Conservation (phyloP, 306 rosid species). For the Delonix regia region DNA sequence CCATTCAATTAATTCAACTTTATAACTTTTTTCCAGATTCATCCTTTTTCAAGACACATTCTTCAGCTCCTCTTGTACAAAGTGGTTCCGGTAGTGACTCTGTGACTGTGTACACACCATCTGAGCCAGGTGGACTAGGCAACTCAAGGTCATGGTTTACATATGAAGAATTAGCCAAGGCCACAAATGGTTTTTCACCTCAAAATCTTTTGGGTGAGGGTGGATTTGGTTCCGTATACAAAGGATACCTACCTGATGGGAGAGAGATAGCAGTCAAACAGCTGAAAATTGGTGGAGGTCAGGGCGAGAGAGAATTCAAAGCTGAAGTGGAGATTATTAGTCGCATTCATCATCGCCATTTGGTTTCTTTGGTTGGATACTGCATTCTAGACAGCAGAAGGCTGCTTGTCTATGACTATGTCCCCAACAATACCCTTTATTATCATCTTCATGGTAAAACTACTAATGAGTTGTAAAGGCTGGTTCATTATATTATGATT, state of each 20-base stretch:
- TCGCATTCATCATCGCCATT: slow-evolving; percentile 93
- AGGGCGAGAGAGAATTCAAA: slow-evolving; percentile 89
- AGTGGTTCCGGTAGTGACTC: slow-evolving; percentile 59
- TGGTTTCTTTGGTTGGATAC: slow-evolving; percentile 90
- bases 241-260: slow-evolving; percentile 84
- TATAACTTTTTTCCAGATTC: slow-evolving; percentile 64
- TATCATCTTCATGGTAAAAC: slow-evolving; percentile 88
- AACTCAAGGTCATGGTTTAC: slow-evolving; percentile 88
- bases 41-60: slow-evolving; percentile 64
- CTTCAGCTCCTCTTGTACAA: slow-evolving; percentile 69
- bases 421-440: slow-evolving; percentile 75
- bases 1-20: slow-evolving; percentile 29
- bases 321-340: slow-evolving; percentile 93
- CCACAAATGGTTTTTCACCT: slow-evolving; percentile 75
- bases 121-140: slow-evolving; percentile 66
- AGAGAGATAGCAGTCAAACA: slow-evolving; percentile 88
- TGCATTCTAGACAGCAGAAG: slow-evolving; percentile 74
- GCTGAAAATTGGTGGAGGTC: slow-evolving; percentile 84
- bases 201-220: slow-evolving; percentile 90
- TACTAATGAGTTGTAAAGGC: slow-evolving; percentile 22
- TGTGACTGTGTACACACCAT: slow-evolving; percentile 54
- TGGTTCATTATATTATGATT: slow-evolving; percentile 28
- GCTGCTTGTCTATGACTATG: slow-evolving; percentile 90
- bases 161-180: slow-evolving; percentile 74
- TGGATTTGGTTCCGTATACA: slow-evolving; percentile 90